phyloP scores from a whole-genome alignment of 2,329 filamentous ascomycete species.

The Penicillium crustosum region DNA sequence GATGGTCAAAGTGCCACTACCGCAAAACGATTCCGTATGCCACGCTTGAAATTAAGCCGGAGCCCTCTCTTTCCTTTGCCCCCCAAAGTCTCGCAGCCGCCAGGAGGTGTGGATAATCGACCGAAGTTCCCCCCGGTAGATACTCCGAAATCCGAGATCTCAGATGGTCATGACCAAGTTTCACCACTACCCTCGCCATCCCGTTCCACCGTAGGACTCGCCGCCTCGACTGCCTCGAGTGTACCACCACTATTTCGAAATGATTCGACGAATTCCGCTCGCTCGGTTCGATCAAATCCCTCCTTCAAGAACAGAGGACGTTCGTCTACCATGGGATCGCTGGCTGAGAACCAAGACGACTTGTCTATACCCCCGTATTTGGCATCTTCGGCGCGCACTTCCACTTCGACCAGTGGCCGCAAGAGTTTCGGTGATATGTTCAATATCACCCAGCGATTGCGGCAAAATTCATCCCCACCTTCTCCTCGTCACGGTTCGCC shows the following conservation, averaged over 20 bases:
- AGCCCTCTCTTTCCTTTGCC: conserved; percentile 85
- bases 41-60: conserved; percentile 72
- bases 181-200: conserved; percentile 51
- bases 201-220: conserved; percentile 53
- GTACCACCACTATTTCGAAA: conserved; percentile 55
- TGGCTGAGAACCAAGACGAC: conserved; percentile 70
- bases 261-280: conserved; percentile 63
- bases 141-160: conserved; percentile 24
- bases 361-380: conserved; percentile 65
- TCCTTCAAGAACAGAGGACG: conserved; percentile 62
- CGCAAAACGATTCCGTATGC: conserved; percentile 76
- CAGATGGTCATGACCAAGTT: conserved; percentile 35
- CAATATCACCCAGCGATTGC: conserved; percentile 69
- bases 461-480: conserved; percentile 75
- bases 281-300: conserved; percentile 61
- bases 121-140: conserved; percentile 25
- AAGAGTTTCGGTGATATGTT: conserved; percentile 93
- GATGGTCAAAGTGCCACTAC: conserved; percentile 57
- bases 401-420: conserved; percentile 78
- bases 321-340: conserved; percentile 86
- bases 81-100: conserved; percentile 55
- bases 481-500: conserved; percentile 65
- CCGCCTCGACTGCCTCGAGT: conserved; percentile 49
- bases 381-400: conserved; percentile 62
- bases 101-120: conserved; percentile 16